Evolutionary conservation across 1,139 yeast species (phyloP).

Genomic region (Zhuliangozyma blackwelliae): DNA sequence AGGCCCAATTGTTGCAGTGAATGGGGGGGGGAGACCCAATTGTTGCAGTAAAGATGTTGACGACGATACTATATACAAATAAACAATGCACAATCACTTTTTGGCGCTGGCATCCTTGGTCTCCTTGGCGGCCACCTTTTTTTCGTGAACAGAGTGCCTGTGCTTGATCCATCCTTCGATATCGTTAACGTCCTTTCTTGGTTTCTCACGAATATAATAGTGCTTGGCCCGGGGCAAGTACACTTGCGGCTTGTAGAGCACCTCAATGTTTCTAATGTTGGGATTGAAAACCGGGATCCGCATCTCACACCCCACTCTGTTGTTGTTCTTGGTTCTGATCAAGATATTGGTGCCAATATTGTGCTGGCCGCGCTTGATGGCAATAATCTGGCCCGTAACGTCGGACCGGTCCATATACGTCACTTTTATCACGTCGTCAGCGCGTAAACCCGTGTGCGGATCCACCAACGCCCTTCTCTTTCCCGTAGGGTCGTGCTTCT

Average conservation of each 20-base stretch:
- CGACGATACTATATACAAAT: no score
- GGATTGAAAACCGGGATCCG: constrained; percentile 80
- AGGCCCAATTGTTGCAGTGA: constrained; percentile 8
- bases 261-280: constrained; percentile 65
- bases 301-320: constrained; percentile 73
- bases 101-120: not conserved
- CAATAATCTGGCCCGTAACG: constrained; percentile 73
- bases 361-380: constrained; percentile 57
- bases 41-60: constrained; percentile 4
- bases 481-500: constrained; percentile 69
- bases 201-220: constrained; percentile 72
- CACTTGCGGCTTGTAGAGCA: constrained; percentile 65
- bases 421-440: constrained; percentile 81
- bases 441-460: constrained; percentile 47
- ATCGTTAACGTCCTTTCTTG: constrained; percentile 80
- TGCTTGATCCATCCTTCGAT: constrained; percentile 46
- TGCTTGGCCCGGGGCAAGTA: constrained; percentile 76
- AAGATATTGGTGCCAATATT: constrained; percentile 68
- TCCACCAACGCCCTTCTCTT: constrained; percentile 62
- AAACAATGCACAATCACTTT: not conserved
- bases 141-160: constrained; percentile 9
- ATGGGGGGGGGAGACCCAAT: constrained; percentile 2
- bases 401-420: constrained; percentile 66
- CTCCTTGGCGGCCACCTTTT: constrained; percentile 4
- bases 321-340: constrained; percentile 69